Conservation (phyloP, 1,284 basidiomycete genomes). For the Trichosporon sp. region DNA sequence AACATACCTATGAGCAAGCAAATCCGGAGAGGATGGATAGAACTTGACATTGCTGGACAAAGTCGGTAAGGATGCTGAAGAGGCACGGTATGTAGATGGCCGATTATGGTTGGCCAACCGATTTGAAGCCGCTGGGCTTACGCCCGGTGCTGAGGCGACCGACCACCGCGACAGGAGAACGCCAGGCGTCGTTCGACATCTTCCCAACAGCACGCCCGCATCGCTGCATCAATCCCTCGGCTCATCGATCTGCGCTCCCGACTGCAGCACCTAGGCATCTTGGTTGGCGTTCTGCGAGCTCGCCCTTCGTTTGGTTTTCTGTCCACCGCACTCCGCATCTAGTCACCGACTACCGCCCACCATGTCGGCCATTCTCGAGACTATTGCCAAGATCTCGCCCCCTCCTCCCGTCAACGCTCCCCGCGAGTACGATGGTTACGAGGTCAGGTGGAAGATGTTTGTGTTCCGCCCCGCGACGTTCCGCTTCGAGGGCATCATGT, state of each 20-base stretch:
- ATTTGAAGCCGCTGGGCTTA: background rate
- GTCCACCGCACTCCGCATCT: background rate
- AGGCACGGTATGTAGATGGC: background rate
- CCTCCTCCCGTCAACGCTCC: constrained; percentile 29
- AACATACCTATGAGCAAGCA: too few relatives aligned
- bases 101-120: constrained; percentile 1
- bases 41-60: background rate
- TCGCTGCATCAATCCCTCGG: background rate
- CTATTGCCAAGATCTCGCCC: constrained; percentile 53
- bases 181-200: background rate
- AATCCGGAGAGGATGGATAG: background rate
- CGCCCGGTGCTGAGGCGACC: background rate
- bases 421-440: constrained; percentile 57
- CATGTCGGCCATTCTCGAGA: constrained; percentile 48
- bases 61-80: background rate
- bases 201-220: background rate
- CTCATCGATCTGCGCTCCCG: background rate
- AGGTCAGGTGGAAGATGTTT: constrained; percentile 67
- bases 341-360: background rate
- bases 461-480: constrained; percentile 77
- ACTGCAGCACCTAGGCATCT: background rate
- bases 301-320: background rate
- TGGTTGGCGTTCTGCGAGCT: background rate
- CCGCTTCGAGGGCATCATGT: constrained; percentile 59
- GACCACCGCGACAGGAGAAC: background rate